Evolutionary conservation across 1,284 basidiomycete genomes (phyloP).

Genomic region (Ceratobasidium sp.): DNA sequence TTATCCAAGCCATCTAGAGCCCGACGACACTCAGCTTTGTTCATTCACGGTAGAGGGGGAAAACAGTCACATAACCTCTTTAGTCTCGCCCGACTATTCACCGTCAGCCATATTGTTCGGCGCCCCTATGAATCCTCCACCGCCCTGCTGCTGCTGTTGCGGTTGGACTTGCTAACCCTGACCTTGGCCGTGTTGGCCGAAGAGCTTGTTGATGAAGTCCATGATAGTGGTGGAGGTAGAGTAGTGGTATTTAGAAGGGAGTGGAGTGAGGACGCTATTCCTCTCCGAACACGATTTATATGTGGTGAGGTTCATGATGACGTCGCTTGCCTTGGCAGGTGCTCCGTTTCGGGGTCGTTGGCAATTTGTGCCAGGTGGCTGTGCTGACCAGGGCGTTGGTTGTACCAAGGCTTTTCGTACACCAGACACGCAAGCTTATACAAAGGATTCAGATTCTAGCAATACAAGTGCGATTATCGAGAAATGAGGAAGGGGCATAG

Average conservation of each 20-base stretch:
- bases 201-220: slow-evolving; percentile 23
- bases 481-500: not conserved
- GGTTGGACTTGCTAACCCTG: not conserved
- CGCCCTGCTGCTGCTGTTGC: slow-evolving; percentile 11
- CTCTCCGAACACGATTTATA: not conserved
- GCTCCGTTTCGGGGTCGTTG: slow-evolving; percentile 21
- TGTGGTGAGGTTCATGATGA: not conserved
- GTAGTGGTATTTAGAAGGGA: not conserved
- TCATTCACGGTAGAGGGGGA: not conserved
- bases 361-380: slow-evolving; percentile 19
- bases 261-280: not conserved
- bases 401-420: no score
- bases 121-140: slow-evolving; percentile 45
- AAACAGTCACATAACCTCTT: slow-evolving; percentile 46
- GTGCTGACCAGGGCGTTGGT: not conserved
- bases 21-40: not conserved
- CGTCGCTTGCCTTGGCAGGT: slow-evolving; percentile 15
- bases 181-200: not conserved
- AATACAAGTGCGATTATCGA: not conserved
- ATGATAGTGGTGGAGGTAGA: not conserved
- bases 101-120: slow-evolving; percentile 48
- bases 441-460: not conserved
- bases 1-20: slow-evolving; percentile 43
- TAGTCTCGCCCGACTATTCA: slow-evolving; percentile 48
- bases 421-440: not conserved